Conservation (phyloP, 2,329 filamentous ascomycete genomes). For the Acrocalymma vagum region DNA sequence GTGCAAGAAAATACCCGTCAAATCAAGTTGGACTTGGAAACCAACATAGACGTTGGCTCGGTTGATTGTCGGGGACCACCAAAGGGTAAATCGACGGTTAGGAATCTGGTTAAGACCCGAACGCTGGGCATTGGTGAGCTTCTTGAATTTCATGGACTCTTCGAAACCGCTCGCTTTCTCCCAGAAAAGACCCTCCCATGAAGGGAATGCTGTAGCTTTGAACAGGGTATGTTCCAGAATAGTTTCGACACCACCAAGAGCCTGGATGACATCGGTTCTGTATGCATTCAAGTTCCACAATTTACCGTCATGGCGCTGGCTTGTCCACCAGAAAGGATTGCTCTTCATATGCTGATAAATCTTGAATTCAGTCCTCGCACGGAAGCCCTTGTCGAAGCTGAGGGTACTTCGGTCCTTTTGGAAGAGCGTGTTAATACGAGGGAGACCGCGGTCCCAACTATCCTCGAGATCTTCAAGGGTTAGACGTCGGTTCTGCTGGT, state of each 20-base stretch:
- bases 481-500: slow-evolving; percentile 93
- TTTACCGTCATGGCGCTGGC: slow-evolving; percentile 95
- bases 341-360: slow-evolving; percentile 99
- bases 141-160: slow-evolving; percentile 94
- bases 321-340: slow-evolving; percentile 99
- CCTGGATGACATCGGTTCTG: slow-evolving; percentile 95
- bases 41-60: slow-evolving; percentile 97
- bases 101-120: slow-evolving; percentile 98
- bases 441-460: slow-evolving; percentile 96
- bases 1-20: slow-evolving; percentile 98
- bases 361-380: slow-evolving; percentile 95
- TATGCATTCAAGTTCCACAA: slow-evolving; percentile 97
- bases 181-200: slow-evolving; percentile 97
- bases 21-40: slow-evolving; percentile 98
- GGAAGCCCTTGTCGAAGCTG: slow-evolving; percentile 98
- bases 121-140: slow-evolving; percentile 94
- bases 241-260: slow-evolving; percentile 93
- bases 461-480: slow-evolving; percentile 97
- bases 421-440: slow-evolving; percentile 98
- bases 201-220: slow-evolving; percentile 95
- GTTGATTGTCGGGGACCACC: slow-evolving; percentile 94
- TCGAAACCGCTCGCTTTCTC: slow-evolving; percentile 65
- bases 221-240: slow-evolving; percentile 97
- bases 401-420: slow-evolving; percentile 97
- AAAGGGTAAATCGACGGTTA: slow-evolving; percentile 96